These are phyloP conservation scores for Sugiyamaella chiloensis DNA, from an alignment of 805 yeast genomes.

Conservation along the genomic window DNA sequence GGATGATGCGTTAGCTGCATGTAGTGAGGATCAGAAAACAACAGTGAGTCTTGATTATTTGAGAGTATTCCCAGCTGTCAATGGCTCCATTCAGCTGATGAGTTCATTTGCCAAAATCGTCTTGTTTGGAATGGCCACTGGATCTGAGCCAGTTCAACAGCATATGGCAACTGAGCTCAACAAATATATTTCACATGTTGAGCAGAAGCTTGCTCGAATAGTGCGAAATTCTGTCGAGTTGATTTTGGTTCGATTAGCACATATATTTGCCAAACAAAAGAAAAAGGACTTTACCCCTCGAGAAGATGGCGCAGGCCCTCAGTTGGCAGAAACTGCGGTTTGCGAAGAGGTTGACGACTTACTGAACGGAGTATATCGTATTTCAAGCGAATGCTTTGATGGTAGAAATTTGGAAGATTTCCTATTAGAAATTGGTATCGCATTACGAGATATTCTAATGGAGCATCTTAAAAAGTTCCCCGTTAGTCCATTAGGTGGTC, in stretches of 20 bases:
- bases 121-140: conserved; percentile 68
- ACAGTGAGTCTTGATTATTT: conserved; percentile 47
- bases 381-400: conserved; percentile 39
- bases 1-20: conserved; percentile 55
- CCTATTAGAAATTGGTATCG: conserved; percentile 54
- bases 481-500: conserved; percentile 79
- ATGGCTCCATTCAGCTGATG: conserved; percentile 60
- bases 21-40: conserved; percentile 27
- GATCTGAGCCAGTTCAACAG: conserved; percentile 53
- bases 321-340: conserved; percentile 55
- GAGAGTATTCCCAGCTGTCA: conserved; percentile 47
- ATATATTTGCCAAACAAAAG: conserved; percentile 61
- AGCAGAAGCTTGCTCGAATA: conserved; percentile 62
- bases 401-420: conserved; percentile 50
- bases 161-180: conserved; percentile 62
- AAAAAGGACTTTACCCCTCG: conserved; percentile 63
- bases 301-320: conserved; percentile 25
- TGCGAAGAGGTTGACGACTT: conserved; percentile 62
- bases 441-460: conserved; percentile 55
- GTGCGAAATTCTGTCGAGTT: conserved; percentile 56
- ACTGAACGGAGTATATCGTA: conserved; percentile 42
- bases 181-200: conserved; percentile 55
- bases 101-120: conserved; percentile 73
- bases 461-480: conserved; percentile 72
- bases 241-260: conserved; percentile 48